These are phyloP conservation scores for Helenozyma rhizophorensis DNA, from an alignment of 805 yeast genomes.

Conservation along the genomic window DNA sequence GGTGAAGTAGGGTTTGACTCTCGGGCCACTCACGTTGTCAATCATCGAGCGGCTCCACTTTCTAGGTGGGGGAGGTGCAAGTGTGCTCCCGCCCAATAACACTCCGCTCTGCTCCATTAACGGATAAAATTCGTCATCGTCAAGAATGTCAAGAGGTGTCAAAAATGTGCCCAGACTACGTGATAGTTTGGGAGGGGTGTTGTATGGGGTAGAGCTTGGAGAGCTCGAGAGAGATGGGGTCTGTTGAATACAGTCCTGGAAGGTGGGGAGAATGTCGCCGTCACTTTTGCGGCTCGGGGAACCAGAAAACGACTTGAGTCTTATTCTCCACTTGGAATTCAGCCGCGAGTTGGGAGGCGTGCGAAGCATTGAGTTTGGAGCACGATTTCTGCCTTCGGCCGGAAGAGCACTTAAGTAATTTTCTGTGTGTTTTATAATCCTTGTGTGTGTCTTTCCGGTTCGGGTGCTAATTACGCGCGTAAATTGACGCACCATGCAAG, in stretches of 20 bases:
- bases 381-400: neutral
- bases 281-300: no score
- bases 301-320: no score
- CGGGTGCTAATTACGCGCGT: no score
- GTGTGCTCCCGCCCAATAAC: slow-evolving; percentile 9
- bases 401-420: no score
- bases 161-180: slow-evolving; percentile 8
- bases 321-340: slow-evolving; percentile 7
- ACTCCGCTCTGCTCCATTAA: slow-evolving; percentile 10
- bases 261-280: slow-evolving; percentile 6
- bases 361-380: slow-evolving; percentile 7
- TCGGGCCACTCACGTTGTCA: slow-evolving; percentile 6
- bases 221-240: slow-evolving; percentile 10
- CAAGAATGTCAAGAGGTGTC: slow-evolving; percentile 16
- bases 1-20: slow-evolving; percentile 7
- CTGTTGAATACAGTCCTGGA: slow-evolving; percentile 1
- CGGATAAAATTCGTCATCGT: slow-evolving; percentile 10
- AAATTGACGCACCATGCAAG: no score
- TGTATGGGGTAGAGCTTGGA: slow-evolving; percentile 11
- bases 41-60: slow-evolving; percentile 1
- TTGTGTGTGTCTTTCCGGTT: no score
- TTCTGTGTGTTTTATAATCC: no score
- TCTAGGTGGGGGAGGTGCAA: slow-evolving; percentile 18
- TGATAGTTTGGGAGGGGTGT: slow-evolving; percentile 1
- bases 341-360: slow-evolving; percentile 4